Percentiles rank a stretch among this genome's conserved stretches.
Evolutionary conservation across 352 stramenopile genomes (phyloP).

Genomic region (Phytophthora foliorum): DNA sequence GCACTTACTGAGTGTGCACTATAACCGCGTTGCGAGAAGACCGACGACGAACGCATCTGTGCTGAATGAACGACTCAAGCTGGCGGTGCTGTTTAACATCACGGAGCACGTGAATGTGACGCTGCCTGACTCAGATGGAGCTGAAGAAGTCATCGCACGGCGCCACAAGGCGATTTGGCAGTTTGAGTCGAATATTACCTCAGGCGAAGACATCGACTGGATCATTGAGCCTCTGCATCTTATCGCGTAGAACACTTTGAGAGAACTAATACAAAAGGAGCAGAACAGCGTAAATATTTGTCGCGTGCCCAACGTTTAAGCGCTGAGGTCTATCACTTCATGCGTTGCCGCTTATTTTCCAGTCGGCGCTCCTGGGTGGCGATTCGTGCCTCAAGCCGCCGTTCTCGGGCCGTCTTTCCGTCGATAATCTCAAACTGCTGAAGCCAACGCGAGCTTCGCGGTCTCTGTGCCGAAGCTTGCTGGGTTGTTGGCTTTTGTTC

Average conservation of each 20-base stretch:
- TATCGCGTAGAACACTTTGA: constrained; percentile 17
- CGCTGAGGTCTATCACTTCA: neutral
- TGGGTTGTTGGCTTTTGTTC: neutral
- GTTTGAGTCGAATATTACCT: constrained; percentile 40
- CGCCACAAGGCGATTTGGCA: constrained; percentile 40
- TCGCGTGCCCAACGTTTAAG: too few relatives aligned
- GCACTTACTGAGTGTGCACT: constrained; percentile 33
- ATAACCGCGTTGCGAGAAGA: constrained; percentile 18
- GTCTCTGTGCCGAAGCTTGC: neutral
- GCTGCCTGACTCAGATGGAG: constrained; percentile 8
- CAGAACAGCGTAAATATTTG: too few relatives aligned
- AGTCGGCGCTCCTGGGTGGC: neutral
- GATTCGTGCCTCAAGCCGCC: constrained; percentile 21
- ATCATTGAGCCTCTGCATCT: constrained; percentile 39
- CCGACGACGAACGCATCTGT: constrained; percentile 29
- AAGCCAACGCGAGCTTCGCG: constrained; percentile 10
- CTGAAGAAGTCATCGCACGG: constrained; percentile 18
- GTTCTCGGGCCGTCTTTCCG: constrained; percentile 26
- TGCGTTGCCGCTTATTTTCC: constrained; percentile 5
- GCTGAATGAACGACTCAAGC: constrained; percentile 30
- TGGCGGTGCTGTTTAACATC: constrained; percentile 41
- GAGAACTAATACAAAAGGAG: neutral
- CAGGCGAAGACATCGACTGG: constrained; percentile 40
- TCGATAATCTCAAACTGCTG: constrained; percentile 32
- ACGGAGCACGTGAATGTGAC: constrained; percentile 37